Evolutionary conservation across 768 basidiomycete genomes (phyloP).

Genomic region (Pholiota molesta): DNA sequence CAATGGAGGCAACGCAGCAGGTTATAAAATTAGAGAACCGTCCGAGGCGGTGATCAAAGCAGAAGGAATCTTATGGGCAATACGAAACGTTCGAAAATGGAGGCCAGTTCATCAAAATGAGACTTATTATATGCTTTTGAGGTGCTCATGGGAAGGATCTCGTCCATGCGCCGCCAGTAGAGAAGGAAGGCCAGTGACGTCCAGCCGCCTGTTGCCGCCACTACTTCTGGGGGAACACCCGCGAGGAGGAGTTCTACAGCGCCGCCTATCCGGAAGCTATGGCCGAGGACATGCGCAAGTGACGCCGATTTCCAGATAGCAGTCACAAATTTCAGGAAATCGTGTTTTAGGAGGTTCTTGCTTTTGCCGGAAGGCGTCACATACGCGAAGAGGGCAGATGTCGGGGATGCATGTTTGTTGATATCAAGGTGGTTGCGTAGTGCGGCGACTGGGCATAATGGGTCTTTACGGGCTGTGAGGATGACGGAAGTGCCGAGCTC

Average conservation of each 20-base stretch:
- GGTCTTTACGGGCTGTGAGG: too few relatives aligned
- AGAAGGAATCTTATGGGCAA: too few relatives aligned
- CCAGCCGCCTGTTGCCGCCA: conserved; percentile 32
- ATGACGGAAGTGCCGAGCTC: too few relatives aligned
- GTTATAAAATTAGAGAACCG: too few relatives aligned
- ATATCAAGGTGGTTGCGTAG: too few relatives aligned
- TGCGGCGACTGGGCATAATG: too few relatives aligned
- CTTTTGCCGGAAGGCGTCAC: too few relatives aligned
- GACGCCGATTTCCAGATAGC: conserved; percentile 11
- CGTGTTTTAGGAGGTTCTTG: too few relatives aligned
- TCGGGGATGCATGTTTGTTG: too few relatives aligned
- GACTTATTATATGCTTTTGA: conserved; percentile 18
- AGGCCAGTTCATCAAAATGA: conserved; percentile 7
- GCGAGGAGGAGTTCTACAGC: conserved; percentile 26
- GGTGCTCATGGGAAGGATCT: conserved; percentile 21
- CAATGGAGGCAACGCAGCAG: too few relatives aligned
- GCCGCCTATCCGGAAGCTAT: conserved; percentile 35
- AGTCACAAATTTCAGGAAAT: conserved; percentile 5
- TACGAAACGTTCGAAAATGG: conserved; percentile 19
- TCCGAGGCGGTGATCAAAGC: too few relatives aligned
- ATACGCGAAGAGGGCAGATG: too few relatives aligned
- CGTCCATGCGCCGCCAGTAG: conserved; percentile 30
- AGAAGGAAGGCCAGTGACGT: conserved; percentile 32
- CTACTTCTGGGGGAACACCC: conserved; percentile 30
- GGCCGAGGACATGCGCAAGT: conserved; percentile 19